Evolutionary conservation across 2,329 filamentous ascomycete species (phyloP).

Genomic region (Ceratocystis huliohia): DNA sequence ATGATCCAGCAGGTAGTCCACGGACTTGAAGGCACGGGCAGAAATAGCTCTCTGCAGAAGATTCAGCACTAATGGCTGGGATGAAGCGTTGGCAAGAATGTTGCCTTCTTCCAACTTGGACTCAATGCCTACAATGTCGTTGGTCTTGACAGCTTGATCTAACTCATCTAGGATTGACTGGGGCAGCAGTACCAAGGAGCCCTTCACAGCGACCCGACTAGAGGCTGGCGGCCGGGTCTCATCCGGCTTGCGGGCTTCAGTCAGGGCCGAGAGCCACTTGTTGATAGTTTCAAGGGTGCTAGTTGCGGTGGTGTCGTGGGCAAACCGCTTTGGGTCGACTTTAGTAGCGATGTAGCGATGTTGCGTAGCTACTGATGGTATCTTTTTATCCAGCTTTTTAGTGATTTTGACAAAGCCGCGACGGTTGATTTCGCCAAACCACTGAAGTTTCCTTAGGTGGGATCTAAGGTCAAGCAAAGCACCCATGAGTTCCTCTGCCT

Average conservation of each 20-base stretch:
- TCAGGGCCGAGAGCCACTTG: constrained; percentile 74
- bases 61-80: constrained; percentile 62
- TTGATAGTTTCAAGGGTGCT: constrained; percentile 56
- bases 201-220: constrained; percentile 62
- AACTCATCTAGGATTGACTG: constrained; percentile 54
- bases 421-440: constrained; percentile 95
- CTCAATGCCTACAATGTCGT: constrained; percentile 40
- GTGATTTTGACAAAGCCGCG: constrained; percentile 96
- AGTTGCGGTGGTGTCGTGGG: constrained; percentile 49
- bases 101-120: constrained; percentile 25
- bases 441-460: constrained; percentile 81
- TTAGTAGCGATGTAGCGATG: constrained; percentile 79
- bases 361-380: constrained; percentile 62
- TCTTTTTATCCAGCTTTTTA: constrained; percentile 96
- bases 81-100: constrained; percentile 37
- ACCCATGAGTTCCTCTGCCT: constrained; percentile 80
- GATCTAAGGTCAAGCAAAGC: constrained; percentile 78
- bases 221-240: constrained; percentile 65
- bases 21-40: constrained; percentile 52
- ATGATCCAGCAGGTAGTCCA: constrained; percentile 55
- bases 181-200: constrained; percentile 55
- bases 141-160: constrained; percentile 57
- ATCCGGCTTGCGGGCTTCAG: constrained; percentile 50
- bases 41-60: constrained; percentile 67
- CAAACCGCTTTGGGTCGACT: constrained; percentile 79